These are phyloP conservation scores for Cephalotrichum gorgonifer DNA, from an alignment of 2,329 filamentous ascomycete species.

Conservation along the genomic window DNA sequence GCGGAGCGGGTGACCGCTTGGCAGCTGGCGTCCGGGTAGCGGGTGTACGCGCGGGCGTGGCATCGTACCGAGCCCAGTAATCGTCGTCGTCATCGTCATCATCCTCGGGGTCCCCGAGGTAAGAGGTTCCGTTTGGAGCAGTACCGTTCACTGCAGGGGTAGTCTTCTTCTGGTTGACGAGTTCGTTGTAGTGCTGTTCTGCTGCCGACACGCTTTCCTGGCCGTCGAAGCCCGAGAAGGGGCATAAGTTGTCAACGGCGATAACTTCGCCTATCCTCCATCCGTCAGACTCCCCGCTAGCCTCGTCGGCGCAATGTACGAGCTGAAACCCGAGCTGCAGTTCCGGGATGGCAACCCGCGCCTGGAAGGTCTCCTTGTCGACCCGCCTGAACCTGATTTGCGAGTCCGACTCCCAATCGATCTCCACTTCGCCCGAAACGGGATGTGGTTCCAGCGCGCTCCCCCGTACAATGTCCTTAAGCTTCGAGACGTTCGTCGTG, in stretches of 20 bases:
- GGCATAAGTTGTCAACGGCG: slow-evolving; percentile 43
- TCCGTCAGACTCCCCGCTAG: slow-evolving; percentile 48
- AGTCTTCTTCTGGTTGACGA: slow-evolving; percentile 12
- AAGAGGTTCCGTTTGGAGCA: slow-evolving; percentile 16
- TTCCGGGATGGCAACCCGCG: slow-evolving; percentile 50
- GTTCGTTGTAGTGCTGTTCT: slow-evolving; percentile 40
- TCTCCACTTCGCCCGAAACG: slow-evolving; percentile 67
- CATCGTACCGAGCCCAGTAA: slow-evolving; percentile 73
- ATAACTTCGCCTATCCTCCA: slow-evolving; percentile 67
- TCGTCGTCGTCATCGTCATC: slow-evolving; percentile 62
- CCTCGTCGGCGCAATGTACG: slow-evolving; percentile 59
- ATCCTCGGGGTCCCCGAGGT: slow-evolving; percentile 15
- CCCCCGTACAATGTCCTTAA: slow-evolving; percentile 51
- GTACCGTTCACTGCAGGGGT: slow-evolving; percentile 8
- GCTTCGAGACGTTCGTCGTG: slow-evolving; percentile 38
- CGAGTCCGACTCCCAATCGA: slow-evolving; percentile 57
- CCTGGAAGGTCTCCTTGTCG: slow-evolving; percentile 66
- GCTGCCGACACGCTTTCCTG: slow-evolving; percentile 45
- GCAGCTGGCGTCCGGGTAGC: slow-evolving; percentile 46
- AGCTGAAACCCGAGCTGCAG: slow-evolving; percentile 53
- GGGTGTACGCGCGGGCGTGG: slow-evolving; percentile 37
- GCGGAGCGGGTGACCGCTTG: slow-evolving; percentile 53
- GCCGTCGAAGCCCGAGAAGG: slow-evolving; percentile 44
- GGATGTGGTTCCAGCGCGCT: slow-evolving; percentile 69
- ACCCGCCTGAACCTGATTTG: slow-evolving; percentile 55